Percentiles rank a stretch among this genome's conserved stretches.
Conservation (phyloP, 2,329 filamentous ascomycete genomes). For the Geosmithia putterillii region DNA sequence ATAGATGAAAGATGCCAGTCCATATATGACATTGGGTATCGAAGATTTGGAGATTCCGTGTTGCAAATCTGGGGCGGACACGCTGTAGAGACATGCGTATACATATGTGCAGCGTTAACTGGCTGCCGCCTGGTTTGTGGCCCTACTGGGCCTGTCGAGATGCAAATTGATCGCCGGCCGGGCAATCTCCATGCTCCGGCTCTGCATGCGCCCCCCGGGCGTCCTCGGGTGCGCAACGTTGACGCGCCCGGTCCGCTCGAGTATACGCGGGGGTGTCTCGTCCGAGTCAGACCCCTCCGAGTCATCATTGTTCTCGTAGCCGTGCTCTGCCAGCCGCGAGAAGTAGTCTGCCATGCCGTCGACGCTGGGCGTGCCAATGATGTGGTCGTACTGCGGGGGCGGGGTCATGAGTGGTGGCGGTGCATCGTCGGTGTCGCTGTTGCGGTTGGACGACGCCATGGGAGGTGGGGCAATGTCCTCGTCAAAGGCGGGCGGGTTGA, state of each 20-base stretch:
- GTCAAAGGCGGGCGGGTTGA: conserved; percentile 78
- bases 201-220: conserved; percentile 39
- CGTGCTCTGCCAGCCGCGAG: conserved; percentile 61
- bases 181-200: conserved; percentile 43
- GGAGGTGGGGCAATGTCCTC: conserved; percentile 44
- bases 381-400: conserved; percentile 72
- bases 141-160: conserved; percentile 2
- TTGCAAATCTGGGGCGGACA: background rate
- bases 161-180: conserved; percentile 13
- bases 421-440: background rate
- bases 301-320: conserved; percentile 32
- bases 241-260: conserved; percentile 39
- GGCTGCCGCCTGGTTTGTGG: background rate
- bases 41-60: background rate
- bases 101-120: no score
- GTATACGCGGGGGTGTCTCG: conserved; percentile 28
- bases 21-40: no score
- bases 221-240: conserved; percentile 46
- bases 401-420: conserved; percentile 51
- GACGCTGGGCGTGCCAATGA: conserved; percentile 57
- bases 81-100: background rate
- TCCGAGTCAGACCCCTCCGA: conserved; percentile 31
- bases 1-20: no score
- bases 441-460: background rate
- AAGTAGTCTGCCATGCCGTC: conserved; percentile 79